Conservation (phyloP, 305 asterid species). For the Solanum chacoense region DNA sequence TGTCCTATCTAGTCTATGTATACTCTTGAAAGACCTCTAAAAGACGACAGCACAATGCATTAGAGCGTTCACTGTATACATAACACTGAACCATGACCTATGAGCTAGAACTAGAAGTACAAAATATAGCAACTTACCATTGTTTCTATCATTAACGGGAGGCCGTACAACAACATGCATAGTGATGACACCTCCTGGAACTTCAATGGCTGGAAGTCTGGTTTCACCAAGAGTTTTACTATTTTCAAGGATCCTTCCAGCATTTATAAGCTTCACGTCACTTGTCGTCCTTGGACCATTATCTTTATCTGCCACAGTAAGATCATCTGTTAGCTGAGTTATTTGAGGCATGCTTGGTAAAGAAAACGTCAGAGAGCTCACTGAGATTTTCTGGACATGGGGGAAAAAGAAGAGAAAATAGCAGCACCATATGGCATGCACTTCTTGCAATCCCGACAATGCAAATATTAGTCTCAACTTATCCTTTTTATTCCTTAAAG, state of each 20-base stretch:
- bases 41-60: background rate
- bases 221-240: slow-evolving; percentile 70
- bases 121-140: slow-evolving; percentile 26
- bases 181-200: slow-evolving; percentile 81
- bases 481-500: background rate
- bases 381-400: background rate
- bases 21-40: background rate
- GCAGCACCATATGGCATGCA: background rate
- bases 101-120: background rate
- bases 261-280: slow-evolving; percentile 76
- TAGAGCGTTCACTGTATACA: background rate
- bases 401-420: background rate
- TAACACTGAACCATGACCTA: background rate
- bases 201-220: slow-evolving; percentile 63
- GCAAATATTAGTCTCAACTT: background rate
- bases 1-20: background rate
- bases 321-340: background rate
- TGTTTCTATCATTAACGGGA: slow-evolving; percentile 51
- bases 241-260: slow-evolving; percentile 85
- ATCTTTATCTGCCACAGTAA: slow-evolving; percentile 43
- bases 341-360: background rate
- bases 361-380: background rate
- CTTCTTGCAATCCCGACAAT: background rate
- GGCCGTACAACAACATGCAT: slow-evolving; percentile 90
- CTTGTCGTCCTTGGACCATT: slow-evolving; percentile 63